A percentile compares a stretch with the other conserved stretches of the same genome.
Conservation (phyloP, 2,329 filamentous ascomycete species). For the Claviceps fusiformis region DNA sequence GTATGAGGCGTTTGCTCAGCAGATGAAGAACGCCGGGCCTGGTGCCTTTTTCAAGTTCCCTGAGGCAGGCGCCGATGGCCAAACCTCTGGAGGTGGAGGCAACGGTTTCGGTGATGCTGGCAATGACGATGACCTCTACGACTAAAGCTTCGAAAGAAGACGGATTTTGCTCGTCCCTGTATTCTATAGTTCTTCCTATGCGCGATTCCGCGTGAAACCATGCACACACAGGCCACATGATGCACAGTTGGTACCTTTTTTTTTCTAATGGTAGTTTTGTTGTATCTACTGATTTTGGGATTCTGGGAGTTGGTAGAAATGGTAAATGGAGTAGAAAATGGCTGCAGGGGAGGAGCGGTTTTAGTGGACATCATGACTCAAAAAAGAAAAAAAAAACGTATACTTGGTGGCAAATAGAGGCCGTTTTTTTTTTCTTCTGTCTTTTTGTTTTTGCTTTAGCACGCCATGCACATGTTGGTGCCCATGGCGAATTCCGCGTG, state of each 20-base stretch:
- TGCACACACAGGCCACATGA: background rate
- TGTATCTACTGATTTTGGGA: constrained; percentile 14
- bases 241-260: constrained; percentile 6
- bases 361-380: background rate
- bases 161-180: constrained; percentile 21
- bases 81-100: constrained; percentile 41
- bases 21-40: constrained; percentile 95
- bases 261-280: constrained; percentile 9
- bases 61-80: constrained; percentile 53
- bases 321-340: constrained; percentile 11
- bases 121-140: constrained; percentile 94
- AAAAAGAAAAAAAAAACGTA: background rate
- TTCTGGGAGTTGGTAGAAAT: constrained; percentile 23
- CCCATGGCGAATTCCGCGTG: background rate
- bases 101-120: constrained; percentile 70
- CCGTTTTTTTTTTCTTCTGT: background rate
- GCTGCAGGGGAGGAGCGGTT: background rate
- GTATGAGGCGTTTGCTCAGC: constrained; percentile 96
- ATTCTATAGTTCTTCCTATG: constrained; percentile 31
- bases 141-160: constrained; percentile 48
- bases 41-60: constrained; percentile 99
- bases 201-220: constrained; percentile 20
- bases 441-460: background rate
- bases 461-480: background rate
- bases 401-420: constrained; percentile 5